Percentiles rank a stretch among this genome's conserved stretches.
phyloP scores from a whole-genome alignment of 352 stramenopile genomes.

The Pythium volutum region DNA sequence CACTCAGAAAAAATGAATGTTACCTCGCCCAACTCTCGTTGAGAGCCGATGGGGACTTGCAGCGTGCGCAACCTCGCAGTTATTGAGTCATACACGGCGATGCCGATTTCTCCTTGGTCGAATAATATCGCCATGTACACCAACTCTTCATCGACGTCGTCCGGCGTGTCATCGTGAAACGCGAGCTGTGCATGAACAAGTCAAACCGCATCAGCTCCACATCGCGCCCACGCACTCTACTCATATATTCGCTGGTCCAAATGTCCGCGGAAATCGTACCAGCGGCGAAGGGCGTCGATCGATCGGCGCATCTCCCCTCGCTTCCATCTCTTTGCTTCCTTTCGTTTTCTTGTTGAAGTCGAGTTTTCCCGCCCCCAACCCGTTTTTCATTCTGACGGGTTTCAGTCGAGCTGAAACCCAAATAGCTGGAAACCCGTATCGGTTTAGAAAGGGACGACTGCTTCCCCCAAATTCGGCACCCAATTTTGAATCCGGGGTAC shows the following conservation, averaged over 20 bases:
- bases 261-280: background rate
- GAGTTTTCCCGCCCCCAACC: constrained; percentile 20
- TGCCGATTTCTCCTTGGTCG: constrained; percentile 60
- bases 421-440: constrained; percentile 19
- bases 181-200: background rate
- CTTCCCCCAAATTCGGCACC: background rate
- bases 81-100: constrained; percentile 72
- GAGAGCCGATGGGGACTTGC: constrained; percentile 40
- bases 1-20: background rate
- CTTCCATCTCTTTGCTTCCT: constrained; percentile 8
- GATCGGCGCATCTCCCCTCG: background rate
- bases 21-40: constrained; percentile 51
- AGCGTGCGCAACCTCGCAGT: constrained; percentile 66
- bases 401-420: background rate
- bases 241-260: constrained; percentile 6
- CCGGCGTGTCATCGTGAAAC: background rate
- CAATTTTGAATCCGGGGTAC: constrained; percentile 15
- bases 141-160: constrained; percentile 49
- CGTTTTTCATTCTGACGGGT: constrained; percentile 3
- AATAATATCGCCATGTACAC: constrained; percentile 72
- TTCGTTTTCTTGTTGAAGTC: constrained; percentile 21
- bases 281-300: background rate
- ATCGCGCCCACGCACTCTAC: background rate
- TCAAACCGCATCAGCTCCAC: background rate
- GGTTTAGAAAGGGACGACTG: constrained; percentile 12